These are phyloP conservation scores for Citeromyces hawaiiensis DNA, from an alignment of 1,139 yeast genomes.

Conservation along the genomic window DNA sequence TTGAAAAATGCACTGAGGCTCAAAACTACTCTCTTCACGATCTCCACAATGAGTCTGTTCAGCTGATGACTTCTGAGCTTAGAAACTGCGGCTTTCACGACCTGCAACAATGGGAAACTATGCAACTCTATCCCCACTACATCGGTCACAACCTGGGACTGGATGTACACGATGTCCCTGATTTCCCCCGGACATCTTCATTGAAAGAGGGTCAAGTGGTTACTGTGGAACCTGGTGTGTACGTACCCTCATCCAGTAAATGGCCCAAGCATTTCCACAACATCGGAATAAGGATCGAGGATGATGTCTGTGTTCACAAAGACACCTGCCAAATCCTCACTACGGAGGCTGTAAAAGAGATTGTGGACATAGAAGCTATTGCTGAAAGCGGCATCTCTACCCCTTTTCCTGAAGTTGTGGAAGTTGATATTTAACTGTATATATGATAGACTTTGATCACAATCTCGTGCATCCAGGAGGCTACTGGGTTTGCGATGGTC, in stretches of 20 bases:
- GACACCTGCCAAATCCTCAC: slow-evolving; percentile 45
- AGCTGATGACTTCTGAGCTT: slow-evolving; percentile 46
- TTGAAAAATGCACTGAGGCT: slow-evolving; percentile 45
- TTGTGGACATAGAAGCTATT: slow-evolving; percentile 61
- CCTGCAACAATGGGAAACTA: slow-evolving; percentile 35
- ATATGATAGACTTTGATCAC: too few species aligned
- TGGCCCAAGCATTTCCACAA: slow-evolving; percentile 80
- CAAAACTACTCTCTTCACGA: slow-evolving; percentile 52
- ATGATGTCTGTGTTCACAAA: slow-evolving; percentile 70
- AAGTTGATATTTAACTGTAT: slow-evolving; percentile 16
- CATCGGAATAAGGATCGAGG: slow-evolving; percentile 91
- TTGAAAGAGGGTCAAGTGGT: slow-evolving; percentile 58
- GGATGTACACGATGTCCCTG: slow-evolving; percentile 81
- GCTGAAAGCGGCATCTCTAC: slow-evolving; percentile 42
- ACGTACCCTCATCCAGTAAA: slow-evolving; percentile 54
- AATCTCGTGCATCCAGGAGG: too few species aligned
- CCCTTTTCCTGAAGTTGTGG: slow-evolving; percentile 35
- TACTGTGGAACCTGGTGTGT: slow-evolving; percentile 91
- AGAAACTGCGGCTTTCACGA: slow-evolving; percentile 55
- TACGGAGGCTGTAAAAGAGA: slow-evolving; percentile 74
- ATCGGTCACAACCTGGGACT: slow-evolving; percentile 93
- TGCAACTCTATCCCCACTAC: slow-evolving; percentile 77
- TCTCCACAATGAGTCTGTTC: slow-evolving; percentile 59
- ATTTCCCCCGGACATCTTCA: slow-evolving; percentile 35
- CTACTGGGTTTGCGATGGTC: too few species aligned